Percentiles rank a stretch among this genome's conserved stretches.
phyloP scores from a whole-genome alignment of 176 grass and related monocot genomes.

The Aegilops longissima region DNA sequence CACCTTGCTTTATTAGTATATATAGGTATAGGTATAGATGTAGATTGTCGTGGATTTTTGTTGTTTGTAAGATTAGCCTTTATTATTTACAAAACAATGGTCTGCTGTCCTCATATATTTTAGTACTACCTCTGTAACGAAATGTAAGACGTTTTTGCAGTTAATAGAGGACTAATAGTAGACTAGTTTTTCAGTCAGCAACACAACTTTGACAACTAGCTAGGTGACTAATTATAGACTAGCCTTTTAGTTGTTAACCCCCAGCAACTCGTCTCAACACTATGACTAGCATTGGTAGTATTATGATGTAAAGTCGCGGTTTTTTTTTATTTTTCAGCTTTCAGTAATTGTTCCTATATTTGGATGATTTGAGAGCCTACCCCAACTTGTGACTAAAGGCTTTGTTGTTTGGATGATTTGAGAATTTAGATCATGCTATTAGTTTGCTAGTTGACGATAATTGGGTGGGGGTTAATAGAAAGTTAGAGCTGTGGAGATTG shows the following conservation, averaged over 20 bases:
- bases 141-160: not conserved
- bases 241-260: not conserved
- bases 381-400: no score
- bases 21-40: no score
- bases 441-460: no score
- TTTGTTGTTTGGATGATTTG: not conserved
- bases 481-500: no score
- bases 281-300: not conserved
- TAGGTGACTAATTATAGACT: not conserved
- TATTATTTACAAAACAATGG: no score
- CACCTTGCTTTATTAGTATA: no score
- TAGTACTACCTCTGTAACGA: no score
- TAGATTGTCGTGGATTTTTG: no score
- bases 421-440: not conserved
- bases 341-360: not conserved
- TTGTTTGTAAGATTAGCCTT: no score
- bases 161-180: not conserved
- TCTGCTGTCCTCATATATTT: no score
- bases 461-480: conserved; percentile 64
- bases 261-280: not conserved
- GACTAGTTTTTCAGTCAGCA: not conserved
- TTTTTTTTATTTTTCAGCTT: not conserved
- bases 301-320: not conserved
- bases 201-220: not conserved
- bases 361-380: not conserved